phyloP scores from a whole-genome alignment of 164 flowering plant genomes.

The Pachysandra terminalis region DNA sequence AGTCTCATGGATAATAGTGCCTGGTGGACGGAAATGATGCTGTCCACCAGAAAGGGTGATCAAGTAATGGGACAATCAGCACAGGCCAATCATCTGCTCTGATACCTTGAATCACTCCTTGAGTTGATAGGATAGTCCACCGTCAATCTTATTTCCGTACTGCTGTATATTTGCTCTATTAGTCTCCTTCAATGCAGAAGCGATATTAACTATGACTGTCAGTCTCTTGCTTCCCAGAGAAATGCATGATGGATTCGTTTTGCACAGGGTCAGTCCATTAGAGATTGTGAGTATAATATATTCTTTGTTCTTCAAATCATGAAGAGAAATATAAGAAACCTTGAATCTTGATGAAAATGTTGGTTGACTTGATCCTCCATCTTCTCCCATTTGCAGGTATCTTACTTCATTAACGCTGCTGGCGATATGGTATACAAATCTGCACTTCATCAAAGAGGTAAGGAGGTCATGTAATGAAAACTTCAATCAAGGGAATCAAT shows the following conservation, averaged over 20 bases:
- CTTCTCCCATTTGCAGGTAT: constrained; percentile 35
- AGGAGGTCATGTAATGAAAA: constrained; percentile 43
- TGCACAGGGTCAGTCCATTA: constrained; percentile 49
- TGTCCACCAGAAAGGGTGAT: too few relatives aligned
- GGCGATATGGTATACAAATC: constrained; percentile 31
- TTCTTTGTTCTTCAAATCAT: not conserved
- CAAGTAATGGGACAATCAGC: too few relatives aligned
- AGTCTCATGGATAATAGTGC: too few relatives aligned
- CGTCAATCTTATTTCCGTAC: too few relatives aligned
- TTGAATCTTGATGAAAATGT: not conserved
- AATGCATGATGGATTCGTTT: constrained; percentile 49
- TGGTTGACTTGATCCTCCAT: not conserved
- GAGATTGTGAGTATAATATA: constrained; percentile 46
- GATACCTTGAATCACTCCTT: too few relatives aligned
- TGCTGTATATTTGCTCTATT: too few relatives aligned
- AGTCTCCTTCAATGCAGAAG: not conserved
- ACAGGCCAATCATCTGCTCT: too few relatives aligned
- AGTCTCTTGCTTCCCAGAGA: constrained; percentile 24
- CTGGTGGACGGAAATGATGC: too few relatives aligned
- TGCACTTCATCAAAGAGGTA: constrained; percentile 40
- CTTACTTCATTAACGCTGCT: constrained; percentile 39
- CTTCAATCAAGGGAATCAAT: not conserved
- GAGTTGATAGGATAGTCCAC: too few relatives aligned
- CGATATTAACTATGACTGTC: not conserved
- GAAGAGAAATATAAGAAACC: too few relatives aligned